A percentile compares a stretch with the other conserved stretches of the same genome.
Evolutionary conservation across 225 moss, liverwort and hornwort genomes (phyloP).

Genomic region (Anthoceros angustus): DNA sequence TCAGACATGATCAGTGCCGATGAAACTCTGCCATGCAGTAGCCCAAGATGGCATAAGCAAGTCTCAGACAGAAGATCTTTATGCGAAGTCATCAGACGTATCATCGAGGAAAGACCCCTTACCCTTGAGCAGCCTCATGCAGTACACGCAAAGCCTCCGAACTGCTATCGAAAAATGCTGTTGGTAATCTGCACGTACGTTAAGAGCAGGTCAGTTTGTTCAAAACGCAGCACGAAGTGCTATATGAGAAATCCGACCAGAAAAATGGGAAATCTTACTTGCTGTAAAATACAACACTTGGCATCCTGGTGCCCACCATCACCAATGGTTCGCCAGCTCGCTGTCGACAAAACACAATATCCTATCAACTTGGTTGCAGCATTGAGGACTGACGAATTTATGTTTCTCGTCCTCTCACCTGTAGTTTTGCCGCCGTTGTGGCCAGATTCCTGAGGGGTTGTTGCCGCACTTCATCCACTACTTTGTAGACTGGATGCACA

Average conservation of each 20-base stretch:
- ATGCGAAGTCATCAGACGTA: not conserved
- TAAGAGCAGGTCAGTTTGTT: not conserved
- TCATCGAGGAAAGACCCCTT: not conserved
- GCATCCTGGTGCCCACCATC: constrained; percentile 52
- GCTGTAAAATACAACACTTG: constrained; percentile 56
- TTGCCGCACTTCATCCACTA: constrained; percentile 39
- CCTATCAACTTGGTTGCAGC: not conserved
- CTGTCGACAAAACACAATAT: constrained; percentile 13
- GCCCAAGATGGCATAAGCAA: not conserved
- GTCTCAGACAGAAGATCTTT: not conserved
- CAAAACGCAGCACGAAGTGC: not conserved
- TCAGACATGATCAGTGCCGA: not conserved
- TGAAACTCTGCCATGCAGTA: not conserved
- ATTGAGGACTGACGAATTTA: not conserved
- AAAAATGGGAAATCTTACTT: constrained; percentile 18
- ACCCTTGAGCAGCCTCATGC: constrained; percentile 4
- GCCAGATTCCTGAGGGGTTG: constrained; percentile 41
- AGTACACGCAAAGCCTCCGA: constrained; percentile 18
- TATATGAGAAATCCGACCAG: not conserved
- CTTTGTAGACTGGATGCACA: constrained; percentile 32
- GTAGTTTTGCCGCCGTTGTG: constrained; percentile 27
- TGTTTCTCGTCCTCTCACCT: constrained; percentile 12
- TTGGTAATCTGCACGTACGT: constrained; percentile 26
- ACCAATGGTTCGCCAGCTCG: constrained; percentile 39
- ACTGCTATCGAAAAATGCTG: constrained; percentile 37